Conservation (phyloP, 768 basidiomycete genomes). For the Pisolithus marmoratus region DNA sequence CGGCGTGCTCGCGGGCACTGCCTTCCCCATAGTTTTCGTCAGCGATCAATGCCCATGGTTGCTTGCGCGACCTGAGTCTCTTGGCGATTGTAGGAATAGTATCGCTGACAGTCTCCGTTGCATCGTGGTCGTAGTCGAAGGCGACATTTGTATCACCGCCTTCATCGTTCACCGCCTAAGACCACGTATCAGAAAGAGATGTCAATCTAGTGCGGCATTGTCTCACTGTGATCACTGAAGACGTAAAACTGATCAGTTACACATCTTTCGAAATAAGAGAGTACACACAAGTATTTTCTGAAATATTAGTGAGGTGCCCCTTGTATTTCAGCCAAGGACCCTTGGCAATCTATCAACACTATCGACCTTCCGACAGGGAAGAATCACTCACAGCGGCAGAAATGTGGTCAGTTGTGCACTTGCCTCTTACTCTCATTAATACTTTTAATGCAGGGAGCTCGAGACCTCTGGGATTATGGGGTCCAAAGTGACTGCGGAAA, state of each 20-base stretch:
- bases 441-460: conserved; percentile 84
- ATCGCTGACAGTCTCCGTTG: conserved; percentile 44
- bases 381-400: conserved; percentile 75
- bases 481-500: conserved; percentile 70
- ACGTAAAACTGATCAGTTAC: conserved; percentile 3
- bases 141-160: conserved; percentile 90
- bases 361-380: background rate
- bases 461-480: conserved; percentile 42
- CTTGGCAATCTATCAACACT: conserved; percentile 30
- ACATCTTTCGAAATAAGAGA: background rate
- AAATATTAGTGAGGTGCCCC: conserved; percentile 93
- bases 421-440: conserved; percentile 89
- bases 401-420: conserved; percentile 99
- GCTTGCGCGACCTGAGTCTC: conserved; percentile 71
- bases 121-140: conserved; percentile 61
- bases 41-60: conserved; percentile 92
- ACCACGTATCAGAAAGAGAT: background rate
- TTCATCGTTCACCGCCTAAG: conserved; percentile 88
- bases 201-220: background rate
- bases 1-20: conserved; percentile 95
- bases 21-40: conserved; percentile 99
- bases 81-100: conserved; percentile 92
- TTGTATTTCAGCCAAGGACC: conserved; percentile 99
- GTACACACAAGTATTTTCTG: conserved; percentile 83
- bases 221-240: conserved; percentile 73